Base-by-base conservation (phyloP, 257 asterid species). In the Rauvolfia tetraphylla region DNA sequence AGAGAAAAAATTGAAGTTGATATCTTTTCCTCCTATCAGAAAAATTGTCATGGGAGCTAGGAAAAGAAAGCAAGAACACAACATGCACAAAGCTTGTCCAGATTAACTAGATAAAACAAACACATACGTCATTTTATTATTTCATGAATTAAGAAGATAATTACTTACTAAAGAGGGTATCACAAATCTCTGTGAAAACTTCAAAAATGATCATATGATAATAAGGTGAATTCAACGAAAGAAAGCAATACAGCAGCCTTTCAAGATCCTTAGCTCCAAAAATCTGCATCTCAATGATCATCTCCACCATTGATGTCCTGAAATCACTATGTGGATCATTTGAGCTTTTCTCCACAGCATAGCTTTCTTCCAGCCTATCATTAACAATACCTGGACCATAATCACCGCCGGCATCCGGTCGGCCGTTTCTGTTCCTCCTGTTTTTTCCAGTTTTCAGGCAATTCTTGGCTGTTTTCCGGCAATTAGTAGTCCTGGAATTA, bases 291-390 rank as follows among this genome's bases (percentile, higher is more conserved):
- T 90, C 93, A 59, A 88, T 69, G 34, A 92, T 90, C 97, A 92
- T 92, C 81, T 92, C 97, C 88, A 90, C 85, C 92, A 90, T 92
- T 63, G 97, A 92, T 71, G 79, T 86, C 80, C 92, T 89, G 79
- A 92, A 92, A 71, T 92, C 97, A 9, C 85, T 71, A 27, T 78
- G 61, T 0, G 97, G 97, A 71, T 92, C 97, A 17, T 69, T 76
- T 76, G 97, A 75, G 18, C 81, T 81, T 86, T 87, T 92, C 92
- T 88, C 93, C 76, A 88, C 91, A 48, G 95, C 93, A 34, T 75
- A 73, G 63, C 90, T 81, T 69, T 80, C 92, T 59, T 58, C 90
- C 46, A 81, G 58, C 83, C 81, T 29, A 25, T 53, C 82, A 29
- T 75, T 71, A 66, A 73, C 38, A 29, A 38, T 49, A 73, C 39